Evolutionary conservation across 306 rosid species (phyloP).

Genomic region (Glycine latifolia): DNA sequence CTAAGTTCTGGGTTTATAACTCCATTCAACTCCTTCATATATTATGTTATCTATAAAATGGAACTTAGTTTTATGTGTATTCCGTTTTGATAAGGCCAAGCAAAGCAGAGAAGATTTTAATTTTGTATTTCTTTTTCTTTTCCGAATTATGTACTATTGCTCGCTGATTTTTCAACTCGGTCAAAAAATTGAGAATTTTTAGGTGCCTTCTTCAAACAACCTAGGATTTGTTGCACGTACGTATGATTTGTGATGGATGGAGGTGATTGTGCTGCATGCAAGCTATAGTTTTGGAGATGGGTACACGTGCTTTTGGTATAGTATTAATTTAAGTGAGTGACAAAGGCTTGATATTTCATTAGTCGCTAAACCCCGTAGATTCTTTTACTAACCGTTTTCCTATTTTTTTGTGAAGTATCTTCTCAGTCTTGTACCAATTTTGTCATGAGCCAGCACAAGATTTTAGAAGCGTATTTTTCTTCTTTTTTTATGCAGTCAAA

Average conservation of each 20-base stretch:
- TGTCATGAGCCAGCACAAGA: too few species aligned
- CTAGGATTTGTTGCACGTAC: neutral
- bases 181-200: slow-evolving; percentile 20
- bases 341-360: too few species aligned
- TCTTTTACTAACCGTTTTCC: too few species aligned
- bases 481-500: too few species aligned
- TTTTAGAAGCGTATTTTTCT: too few species aligned
- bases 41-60: neutral
- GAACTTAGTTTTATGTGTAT: neutral
- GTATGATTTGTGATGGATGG: too few species aligned
- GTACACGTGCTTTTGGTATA: too few species aligned
- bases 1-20: slow-evolving; percentile 2
- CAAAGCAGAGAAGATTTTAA: neutral
- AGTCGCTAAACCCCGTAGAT: too few species aligned
- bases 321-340: too few species aligned
- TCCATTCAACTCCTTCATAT: neutral
- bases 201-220: slow-evolving; percentile 3
- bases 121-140: neutral
- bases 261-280: neutral
- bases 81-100: neutral
- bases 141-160: neutral
- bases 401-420: too few species aligned
- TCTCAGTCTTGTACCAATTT: too few species aligned
- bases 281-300: too few species aligned
- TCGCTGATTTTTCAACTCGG: slow-evolving; percentile 11